Base-by-base conservation (phyloP, 768 basidiomycete species). In the Tylopilus balloui region DNA sequence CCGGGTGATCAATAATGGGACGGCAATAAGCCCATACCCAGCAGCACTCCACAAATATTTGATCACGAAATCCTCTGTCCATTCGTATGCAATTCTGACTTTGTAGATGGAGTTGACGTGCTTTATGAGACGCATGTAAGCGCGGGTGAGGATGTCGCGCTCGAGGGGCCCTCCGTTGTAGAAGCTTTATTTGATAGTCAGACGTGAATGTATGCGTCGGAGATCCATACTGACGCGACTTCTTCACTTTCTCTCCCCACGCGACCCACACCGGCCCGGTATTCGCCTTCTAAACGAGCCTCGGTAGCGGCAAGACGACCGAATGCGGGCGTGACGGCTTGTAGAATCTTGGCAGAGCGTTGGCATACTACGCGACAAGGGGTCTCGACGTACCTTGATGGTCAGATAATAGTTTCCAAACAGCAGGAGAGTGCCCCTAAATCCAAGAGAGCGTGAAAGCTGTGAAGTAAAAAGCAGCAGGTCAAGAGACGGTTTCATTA, bases 1-100 rank as follows among this genome's bases (percentile, higher is more conserved):
- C 15, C 83, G 74, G 0, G 85, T 88, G 59, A 88, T 82, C 32
- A 95, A 72, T 17, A 95, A 77, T 0, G 94, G 95, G 1, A 97
- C 84, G 8, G 92, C 89, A 61, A 98, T 97, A 19, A 97, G 76
- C 4, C 77, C 78, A 66, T 97, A 98, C 0, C 95, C 95, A 4
- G 83, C 84, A 1, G 93, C 93, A 10, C 88, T 92, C 94, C 92
- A 96, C 9, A 90, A 71, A 65, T 96, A 97, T 67, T 96, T 96
- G 75, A 96, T 92, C 17, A 96, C 87, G 57, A 91, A 93, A 71
- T 96, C 94, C 63, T 96, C 94, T 0, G 90, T 96, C 93, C 89
- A 96, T 70, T 84, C 90, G 60, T 91, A 94, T 2, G 86, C 86
- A 40, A 94, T 90, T 14, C 92, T 84, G 45, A 92, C 89, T 87